Evolutionary conservation across 768 basidiomycete genomes (phyloP), one percentile per base, ranked within the genome.

Genomic region (Boletus vinaceobasis): DNA sequence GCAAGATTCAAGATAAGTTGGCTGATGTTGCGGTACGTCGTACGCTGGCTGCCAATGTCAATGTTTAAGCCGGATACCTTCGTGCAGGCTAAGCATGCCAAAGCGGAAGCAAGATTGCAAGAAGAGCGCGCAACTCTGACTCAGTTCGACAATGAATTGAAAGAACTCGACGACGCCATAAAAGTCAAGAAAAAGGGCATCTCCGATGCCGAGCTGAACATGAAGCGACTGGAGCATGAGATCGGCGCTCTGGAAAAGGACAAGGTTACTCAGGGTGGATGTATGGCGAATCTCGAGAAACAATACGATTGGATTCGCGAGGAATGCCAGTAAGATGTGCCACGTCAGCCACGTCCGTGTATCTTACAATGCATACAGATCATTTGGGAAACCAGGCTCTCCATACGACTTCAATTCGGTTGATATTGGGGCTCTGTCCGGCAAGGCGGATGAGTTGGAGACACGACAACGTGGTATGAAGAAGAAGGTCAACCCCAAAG

Each of bases 401-500:
- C 83, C 81, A 11, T 99, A 93, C 66, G 88, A 97, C 67, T 98
- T 97, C 67, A 65, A 70, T 4, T 73, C 77, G 3, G 74, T 82
- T 50, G 83, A 97, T 64, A 79, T 93, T 19, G 70, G 51, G 2
- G 72, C 76, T 47, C 73, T 90, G 58, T 75, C 79, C 43, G 76
- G 82, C 39, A 87, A 86, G 66, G 87, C 86, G 26, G 74, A 77
- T 8, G 89, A 93, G 62, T 78, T 98, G 11, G 86, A 91, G 60
- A 76, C 81, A 19, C 77, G 84, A 43, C 92, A 92, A 67, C 87
- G 87, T 63, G 85, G 86, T 21, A 86, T 93, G 85, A 95, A 93
- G 76, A 93, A 93, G 76, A 97, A 95, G 70, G 80, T 98, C 64
- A 98, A 99, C 63, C 87, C 87, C 4, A 97, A 96, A 70, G 94